Evolutionary conservation across 2,329 filamentous ascomycete species (phyloP).

Genomic region (Ascochyta rabiei): DNA sequence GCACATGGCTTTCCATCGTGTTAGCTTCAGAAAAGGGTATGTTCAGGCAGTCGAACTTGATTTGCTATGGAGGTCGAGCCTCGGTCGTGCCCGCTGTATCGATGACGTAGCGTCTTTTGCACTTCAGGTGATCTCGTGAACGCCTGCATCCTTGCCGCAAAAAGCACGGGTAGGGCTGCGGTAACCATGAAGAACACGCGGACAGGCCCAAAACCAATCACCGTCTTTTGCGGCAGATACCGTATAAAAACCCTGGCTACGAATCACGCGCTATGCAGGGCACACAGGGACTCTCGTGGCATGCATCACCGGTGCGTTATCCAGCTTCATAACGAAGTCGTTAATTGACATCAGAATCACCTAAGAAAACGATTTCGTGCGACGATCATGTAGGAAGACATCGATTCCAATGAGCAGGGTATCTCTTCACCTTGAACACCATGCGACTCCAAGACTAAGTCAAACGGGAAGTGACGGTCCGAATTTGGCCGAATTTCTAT

Average conservation of each 20-base stretch:
- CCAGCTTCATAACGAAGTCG: background rate
- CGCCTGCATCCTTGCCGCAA: slow-evolving; percentile 19
- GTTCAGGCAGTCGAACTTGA: background rate
- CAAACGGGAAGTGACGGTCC: background rate
- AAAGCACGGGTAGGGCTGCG: background rate
- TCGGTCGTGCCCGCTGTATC: background rate
- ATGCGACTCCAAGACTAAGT: background rate
- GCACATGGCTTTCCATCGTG: background rate
- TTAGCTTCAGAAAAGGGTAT: background rate
- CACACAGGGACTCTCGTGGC: background rate
- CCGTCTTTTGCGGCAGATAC: background rate
- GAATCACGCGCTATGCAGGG: slow-evolving; percentile 2
- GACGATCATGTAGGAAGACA: no score
- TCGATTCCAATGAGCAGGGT: background rate
- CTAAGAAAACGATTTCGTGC: background rate
- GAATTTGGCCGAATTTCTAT: background rate
- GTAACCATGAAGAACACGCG: background rate
- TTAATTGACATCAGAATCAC: background rate
- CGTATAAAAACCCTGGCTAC: background rate
- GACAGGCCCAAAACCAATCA: background rate
- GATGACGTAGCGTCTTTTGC: slow-evolving; percentile 5
- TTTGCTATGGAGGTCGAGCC: background rate
- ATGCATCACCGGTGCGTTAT: slow-evolving; percentile 2
- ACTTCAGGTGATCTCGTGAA: slow-evolving; percentile 23
- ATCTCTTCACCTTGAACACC: slow-evolving; percentile 2